phyloP scores from a whole-genome alignment of 441 rosid genomes.

The Pelargonium myrrhifolium region DNA sequence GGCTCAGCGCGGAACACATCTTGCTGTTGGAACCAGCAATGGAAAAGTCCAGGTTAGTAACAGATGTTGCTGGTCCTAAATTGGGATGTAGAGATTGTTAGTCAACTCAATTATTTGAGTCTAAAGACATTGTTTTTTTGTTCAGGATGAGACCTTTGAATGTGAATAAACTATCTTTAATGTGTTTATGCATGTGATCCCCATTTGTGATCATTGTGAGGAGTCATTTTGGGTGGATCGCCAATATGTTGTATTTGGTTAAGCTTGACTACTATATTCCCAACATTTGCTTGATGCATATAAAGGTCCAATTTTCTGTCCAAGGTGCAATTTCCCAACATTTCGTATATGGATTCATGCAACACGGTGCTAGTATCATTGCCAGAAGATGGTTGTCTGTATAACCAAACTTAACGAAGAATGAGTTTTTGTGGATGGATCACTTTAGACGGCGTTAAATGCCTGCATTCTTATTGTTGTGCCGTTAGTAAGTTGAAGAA shows the following conservation, averaged over 20 bases:
- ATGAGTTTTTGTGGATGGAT: too few species aligned
- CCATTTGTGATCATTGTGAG: neutral
- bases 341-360: neutral
- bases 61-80: too few species aligned
- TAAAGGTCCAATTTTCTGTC: neutral
- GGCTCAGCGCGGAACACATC: conserved; percentile 80
- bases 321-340: too few species aligned
- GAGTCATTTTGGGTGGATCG: neutral
- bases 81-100: neutral
- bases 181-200: conserved; percentile 64
- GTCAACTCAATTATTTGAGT: neutral
- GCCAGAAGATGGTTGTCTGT: neutral
- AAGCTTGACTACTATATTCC: neutral
- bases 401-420: too few species aligned
- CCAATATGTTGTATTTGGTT: neutral
- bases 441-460: too few species aligned
- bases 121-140: neutral
- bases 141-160: neutral
- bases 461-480: neutral
- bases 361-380: neutral
- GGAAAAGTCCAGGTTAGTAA: conserved; percentile 79
- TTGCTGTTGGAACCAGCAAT: conserved; percentile 80
- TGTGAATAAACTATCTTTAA: conserved; percentile 18
- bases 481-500: neutral
- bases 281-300: neutral